phyloP scores from a whole-genome alignment of 371 early-diverging fungal species.

The Mucor piriformis region DNA sequence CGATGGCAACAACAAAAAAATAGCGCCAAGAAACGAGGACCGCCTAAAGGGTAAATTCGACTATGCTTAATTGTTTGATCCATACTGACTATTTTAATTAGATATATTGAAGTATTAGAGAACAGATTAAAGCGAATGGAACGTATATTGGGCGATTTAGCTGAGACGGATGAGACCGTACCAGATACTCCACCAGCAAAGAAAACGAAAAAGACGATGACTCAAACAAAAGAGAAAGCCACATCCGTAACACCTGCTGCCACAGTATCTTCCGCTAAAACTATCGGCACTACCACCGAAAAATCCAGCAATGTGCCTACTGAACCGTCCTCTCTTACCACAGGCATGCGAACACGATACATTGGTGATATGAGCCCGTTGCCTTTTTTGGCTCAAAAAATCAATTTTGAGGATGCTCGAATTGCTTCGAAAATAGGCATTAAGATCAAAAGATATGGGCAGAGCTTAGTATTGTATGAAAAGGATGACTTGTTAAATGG shows the following conservation, averaged over 20 bases:
- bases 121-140: slow-evolving; percentile 71
- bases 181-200: slow-evolving; percentile 9
- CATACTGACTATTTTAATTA: too few relatives aligned
- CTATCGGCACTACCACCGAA: not conserved
- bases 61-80: not conserved
- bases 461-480: slow-evolving; percentile 38
- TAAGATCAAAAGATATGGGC: slow-evolving; percentile 40
- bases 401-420: slow-evolving; percentile 41
- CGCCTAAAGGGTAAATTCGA: slow-evolving; percentile 56
- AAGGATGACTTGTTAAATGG: slow-evolving; percentile 17
- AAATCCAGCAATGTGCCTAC: not conserved
- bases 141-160: slow-evolving; percentile 51
- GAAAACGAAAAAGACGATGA: not conserved
- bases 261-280: not conserved
- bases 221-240: slow-evolving; percentile 1
- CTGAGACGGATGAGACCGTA: not conserved
- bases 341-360: slow-evolving; percentile 30
- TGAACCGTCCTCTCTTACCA: not conserved
- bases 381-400: slow-evolving; percentile 43
- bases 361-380: slow-evolving; percentile 45
- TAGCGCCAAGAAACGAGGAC: slow-evolving; percentile 56
- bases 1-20: slow-evolving; percentile 17
- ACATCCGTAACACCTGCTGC: slow-evolving; percentile 1
- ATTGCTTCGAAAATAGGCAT: slow-evolving; percentile 31
- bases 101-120: slow-evolving; percentile 69